phyloP scores from a whole-genome alignment of 2,329 filamentous ascomycete genomes.

The Nothomitra cinnamomea region DNA sequence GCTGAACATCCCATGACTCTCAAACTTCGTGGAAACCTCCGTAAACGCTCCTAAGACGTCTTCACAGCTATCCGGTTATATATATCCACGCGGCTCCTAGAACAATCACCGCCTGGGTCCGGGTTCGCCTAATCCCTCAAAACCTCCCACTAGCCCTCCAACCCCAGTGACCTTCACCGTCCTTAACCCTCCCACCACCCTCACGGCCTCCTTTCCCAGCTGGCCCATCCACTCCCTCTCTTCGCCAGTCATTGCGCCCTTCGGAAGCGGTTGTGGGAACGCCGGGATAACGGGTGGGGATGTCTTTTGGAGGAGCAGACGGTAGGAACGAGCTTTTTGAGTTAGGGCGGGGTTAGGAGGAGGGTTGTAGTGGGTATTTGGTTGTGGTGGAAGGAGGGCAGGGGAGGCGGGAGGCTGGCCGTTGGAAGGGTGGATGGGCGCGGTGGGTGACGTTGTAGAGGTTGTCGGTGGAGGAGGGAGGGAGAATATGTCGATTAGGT shows the following conservation, averaged over 20 bases:
- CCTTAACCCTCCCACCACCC: background rate
- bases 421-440: background rate
- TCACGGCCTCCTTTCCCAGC: background rate
- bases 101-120: too few species aligned
- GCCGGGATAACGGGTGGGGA: background rate
- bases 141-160: background rate
- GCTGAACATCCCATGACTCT: too few species aligned
- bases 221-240: background rate
- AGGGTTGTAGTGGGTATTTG: conserved; percentile 1
- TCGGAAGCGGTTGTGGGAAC: background rate
- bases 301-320: background rate
- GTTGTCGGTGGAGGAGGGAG: background rate
- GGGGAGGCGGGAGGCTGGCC: background rate
- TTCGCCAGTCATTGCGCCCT: background rate
- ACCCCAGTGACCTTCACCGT: background rate
- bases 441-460: background rate
- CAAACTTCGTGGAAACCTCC: too few species aligned
- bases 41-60: too few species aligned
- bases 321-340: background rate
- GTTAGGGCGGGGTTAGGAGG: background rate
- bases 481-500: conserved; percentile 6
- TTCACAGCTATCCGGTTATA: too few species aligned
- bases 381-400: background rate
- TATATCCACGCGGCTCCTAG: too few species aligned
- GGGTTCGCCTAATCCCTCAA: background rate